Conservation (phyloP, 2,329 filamentous ascomycete species). For the Elsinoe arachidis region DNA sequence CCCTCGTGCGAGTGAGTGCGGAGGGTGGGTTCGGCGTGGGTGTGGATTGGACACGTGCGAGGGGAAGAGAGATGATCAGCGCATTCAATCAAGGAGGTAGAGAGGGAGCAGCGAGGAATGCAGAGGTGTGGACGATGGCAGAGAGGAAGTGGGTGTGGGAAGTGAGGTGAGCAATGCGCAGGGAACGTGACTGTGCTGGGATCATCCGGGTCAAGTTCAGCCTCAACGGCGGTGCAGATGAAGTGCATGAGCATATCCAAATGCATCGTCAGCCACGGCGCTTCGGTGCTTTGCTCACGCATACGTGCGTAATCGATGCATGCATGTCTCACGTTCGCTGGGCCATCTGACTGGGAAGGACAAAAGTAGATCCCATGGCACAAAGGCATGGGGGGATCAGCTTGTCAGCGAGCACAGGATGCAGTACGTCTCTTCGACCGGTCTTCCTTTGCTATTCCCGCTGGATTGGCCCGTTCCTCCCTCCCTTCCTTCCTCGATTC, state of each 20-base stretch:
- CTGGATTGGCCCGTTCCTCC: slow-evolving; percentile 1
- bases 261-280: background rate
- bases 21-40: too few relatives aligned
- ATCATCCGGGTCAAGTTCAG: background rate
- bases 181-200: too few relatives aligned
- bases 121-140: too few relatives aligned
- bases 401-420: background rate
- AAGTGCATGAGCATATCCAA: too few relatives aligned
- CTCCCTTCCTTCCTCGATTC: background rate
- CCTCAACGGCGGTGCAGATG: background rate
- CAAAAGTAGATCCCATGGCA: background rate
- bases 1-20: background rate
- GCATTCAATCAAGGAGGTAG: too few relatives aligned
- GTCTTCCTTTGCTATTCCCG: background rate
- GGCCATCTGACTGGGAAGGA: background rate
- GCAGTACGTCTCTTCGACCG: background rate
- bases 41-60: too few relatives aligned
- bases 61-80: too few relatives aligned
- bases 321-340: background rate
- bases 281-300: too few relatives aligned
- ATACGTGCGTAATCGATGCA: background rate
- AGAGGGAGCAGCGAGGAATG: too few relatives aligned
- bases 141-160: background rate
- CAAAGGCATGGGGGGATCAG: background rate
- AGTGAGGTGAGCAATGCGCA: background rate